Percentiles rank a stretch among this genome's conserved stretches.
phyloP scores from a whole-genome alignment of 1,139 yeast species.

The Eremothecium sinecaudum region DNA sequence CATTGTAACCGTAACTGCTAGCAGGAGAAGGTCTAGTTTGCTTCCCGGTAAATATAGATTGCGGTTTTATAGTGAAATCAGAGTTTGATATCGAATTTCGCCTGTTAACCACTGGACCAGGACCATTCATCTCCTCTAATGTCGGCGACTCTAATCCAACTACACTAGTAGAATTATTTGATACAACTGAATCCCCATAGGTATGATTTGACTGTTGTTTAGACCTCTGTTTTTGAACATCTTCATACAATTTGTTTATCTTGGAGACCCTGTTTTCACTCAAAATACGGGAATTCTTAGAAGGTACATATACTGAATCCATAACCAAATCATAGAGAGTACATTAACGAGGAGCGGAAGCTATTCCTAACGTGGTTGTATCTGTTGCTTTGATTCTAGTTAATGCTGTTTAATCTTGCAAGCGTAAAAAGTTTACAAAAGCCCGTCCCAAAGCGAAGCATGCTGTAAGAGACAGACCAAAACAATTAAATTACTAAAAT shows the following conservation, averaged over 20 bases:
- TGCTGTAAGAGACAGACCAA: too few species aligned
- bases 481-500: too few species aligned
- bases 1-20: neutral
- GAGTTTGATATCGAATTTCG: neutral
- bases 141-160: constrained; percentile 5
- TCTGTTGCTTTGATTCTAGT: too few species aligned
- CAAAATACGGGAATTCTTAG: constrained; percentile 14
- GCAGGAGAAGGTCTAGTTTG: neutral
- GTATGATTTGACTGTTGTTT: constrained; percentile 9
- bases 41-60: neutral
- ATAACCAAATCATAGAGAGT: constrained; percentile 11
- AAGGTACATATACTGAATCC: constrained; percentile 14
- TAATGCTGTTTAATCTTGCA: too few species aligned
- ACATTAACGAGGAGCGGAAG: too few species aligned
- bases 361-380: too few species aligned
- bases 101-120: neutral
- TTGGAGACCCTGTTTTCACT: constrained; percentile 19
- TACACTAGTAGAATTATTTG: constrained; percentile 21
- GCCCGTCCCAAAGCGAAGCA: constrained; percentile 2
- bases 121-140: constrained; percentile 4
- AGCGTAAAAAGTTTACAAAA: constrained; percentile 3
- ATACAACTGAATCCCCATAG: constrained; percentile 18
- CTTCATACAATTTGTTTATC: constrained; percentile 19
- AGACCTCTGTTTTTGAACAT: constrained; percentile 8
- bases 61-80: constrained; percentile 6